phyloP scores from a whole-genome alignment of 805 yeast genomes.

The Lachancea nothofagi region DNA sequence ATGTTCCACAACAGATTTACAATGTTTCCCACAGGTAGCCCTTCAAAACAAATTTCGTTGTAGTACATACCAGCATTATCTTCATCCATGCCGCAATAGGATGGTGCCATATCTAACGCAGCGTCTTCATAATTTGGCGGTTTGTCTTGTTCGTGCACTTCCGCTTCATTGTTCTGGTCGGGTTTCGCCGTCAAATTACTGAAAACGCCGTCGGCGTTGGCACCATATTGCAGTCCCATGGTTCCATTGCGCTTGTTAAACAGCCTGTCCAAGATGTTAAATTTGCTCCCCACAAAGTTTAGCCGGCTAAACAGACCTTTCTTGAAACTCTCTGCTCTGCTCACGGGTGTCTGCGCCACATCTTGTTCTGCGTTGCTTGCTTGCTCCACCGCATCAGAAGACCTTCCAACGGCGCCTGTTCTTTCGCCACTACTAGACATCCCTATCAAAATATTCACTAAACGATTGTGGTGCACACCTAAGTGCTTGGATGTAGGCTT shows the following conservation, averaged over 20 bases:
- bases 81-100: constrained; percentile 91
- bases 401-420: constrained; percentile 7
- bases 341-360: constrained; percentile 4
- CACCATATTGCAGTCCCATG: constrained; percentile 19
- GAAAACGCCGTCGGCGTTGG: constrained; percentile 76
- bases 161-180: constrained; percentile 36
- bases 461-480: background rate
- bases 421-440: background rate
- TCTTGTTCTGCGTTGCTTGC: background rate
- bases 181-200: constrained; percentile 90
- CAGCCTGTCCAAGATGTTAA: constrained; percentile 37
- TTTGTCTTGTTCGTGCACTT: constrained; percentile 39
- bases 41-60: constrained; percentile 91
- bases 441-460: too few species aligned
- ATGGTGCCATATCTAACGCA: constrained; percentile 88
- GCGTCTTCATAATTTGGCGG: constrained; percentile 94
- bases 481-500: too few species aligned
- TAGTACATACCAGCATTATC: constrained; percentile 50
- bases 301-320: constrained; percentile 8
- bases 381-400: constrained; percentile 2
- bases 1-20: constrained; percentile 87
- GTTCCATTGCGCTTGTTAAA: constrained; percentile 24
- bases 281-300: constrained; percentile 31
- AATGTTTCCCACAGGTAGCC: constrained; percentile 90
- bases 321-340: background rate